Conservation (phyloP, 164 flowering plant genomes). For the Protea cynaroides region DNA sequence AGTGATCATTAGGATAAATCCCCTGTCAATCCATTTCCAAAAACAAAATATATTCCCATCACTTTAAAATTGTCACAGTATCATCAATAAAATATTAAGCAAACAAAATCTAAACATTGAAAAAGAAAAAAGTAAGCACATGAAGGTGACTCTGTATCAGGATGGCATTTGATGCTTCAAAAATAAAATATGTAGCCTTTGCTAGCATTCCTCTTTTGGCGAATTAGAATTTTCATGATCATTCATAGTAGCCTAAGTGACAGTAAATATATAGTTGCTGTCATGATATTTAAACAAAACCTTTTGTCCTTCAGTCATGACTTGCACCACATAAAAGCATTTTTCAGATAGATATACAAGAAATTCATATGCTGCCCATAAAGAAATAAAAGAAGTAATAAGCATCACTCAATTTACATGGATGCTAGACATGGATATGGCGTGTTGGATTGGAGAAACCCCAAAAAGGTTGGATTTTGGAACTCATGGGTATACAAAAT, state of each 20-base stretch:
- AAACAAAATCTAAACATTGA: neutral
- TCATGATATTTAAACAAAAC: slow-evolving; percentile 90
- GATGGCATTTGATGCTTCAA: slow-evolving; percentile 73
- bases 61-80: neutral
- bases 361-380: too few relatives aligned
- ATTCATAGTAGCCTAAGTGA: slow-evolving; percentile 65
- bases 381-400: too few relatives aligned
- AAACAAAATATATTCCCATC: too few relatives aligned
- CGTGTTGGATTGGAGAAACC: too few relatives aligned
- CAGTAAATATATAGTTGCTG: slow-evolving; percentile 67
- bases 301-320: slow-evolving; percentile 87
- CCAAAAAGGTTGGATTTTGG: too few relatives aligned
- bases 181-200: slow-evolving; percentile 70
- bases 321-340: slow-evolving; percentile 36
- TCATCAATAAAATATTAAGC: neutral
- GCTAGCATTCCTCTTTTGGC: slow-evolving; percentile 76
- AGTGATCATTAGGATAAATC: neutral
- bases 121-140: neutral
- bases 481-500: too few relatives aligned
- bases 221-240: slow-evolving; percentile 47
- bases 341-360: neutral
- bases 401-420: too few relatives aligned
- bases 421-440: too few relatives aligned
- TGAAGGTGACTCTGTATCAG: slow-evolving; percentile 71
- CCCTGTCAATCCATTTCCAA: too few relatives aligned